Base-by-base conservation (phyloP, 306 rosid genomes). In the Arachis hypogaea region DNA sequence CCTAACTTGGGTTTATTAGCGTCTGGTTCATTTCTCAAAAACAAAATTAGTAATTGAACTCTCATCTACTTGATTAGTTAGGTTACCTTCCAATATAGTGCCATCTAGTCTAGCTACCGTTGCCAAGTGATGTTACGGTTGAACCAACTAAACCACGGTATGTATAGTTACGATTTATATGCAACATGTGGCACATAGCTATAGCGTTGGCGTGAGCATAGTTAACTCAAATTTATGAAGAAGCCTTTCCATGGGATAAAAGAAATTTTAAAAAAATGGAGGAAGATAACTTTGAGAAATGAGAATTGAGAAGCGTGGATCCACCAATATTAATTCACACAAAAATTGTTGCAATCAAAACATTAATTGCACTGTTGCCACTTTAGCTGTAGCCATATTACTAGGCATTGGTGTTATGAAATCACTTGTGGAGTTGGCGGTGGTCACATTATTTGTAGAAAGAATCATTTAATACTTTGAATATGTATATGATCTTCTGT, bases 61-160 rank as follows among this genome's bases (percentile, higher is more conserved):
- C 38, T 33, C 38, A 33, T 33, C 38, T 2, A 76, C 28, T 28
- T 28, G 12, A 18, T 54, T 68, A 59, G 73, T 82, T 72, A 60
- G 66, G 9, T 28, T 11, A 4, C 47, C 58, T 60, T 63, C 57
- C 47, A 66, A 44, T 70, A 43, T 47, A 52, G 28, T 7, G 28
- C 41, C 29, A 38, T 63, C 2, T 3, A 5, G 1, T 3, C 6
- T 2, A 47, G 1, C 10, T 6, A 47, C 16, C 55, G 55, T 14
- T 56, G 58, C 50, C 56, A 63, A 42, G 55, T 22, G 11, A 74
- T 18, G 58, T 8, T 55, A 55, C 58, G 41, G 22, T 65, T 64
- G 57, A 66, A 55, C 72, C 7, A 3, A 63, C 67, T 30, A 12
- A 38, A 14, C 6, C 8, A 6, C 5, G 55, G 28, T 22, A 11